Conservation (phyloP, 345 rosid species). For the Eucalyptus viminalis region DNA sequence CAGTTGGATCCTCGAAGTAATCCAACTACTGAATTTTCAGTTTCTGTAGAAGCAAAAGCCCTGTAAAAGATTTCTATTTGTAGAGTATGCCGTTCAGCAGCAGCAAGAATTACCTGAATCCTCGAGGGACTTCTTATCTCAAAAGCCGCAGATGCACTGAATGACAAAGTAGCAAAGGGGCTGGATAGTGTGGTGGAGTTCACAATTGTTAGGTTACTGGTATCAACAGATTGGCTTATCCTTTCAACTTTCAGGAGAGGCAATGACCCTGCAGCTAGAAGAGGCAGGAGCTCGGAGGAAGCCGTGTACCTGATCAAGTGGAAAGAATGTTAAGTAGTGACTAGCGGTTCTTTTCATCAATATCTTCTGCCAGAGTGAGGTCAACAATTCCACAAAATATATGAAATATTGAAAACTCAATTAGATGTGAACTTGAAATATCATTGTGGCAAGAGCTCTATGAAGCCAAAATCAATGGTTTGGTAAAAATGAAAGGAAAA, state of each 20-base stretch:
- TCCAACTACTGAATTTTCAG: not conserved
- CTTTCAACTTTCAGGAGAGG: constrained; percentile 70
- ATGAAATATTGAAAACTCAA: not conserved
- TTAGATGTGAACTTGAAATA: not conserved
- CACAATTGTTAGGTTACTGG: constrained; percentile 36
- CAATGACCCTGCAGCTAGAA: constrained; percentile 58
- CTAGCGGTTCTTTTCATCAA: not conserved
- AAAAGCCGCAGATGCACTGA: constrained; percentile 75
- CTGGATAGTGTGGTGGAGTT: constrained; percentile 58
- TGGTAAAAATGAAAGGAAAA: not conserved
- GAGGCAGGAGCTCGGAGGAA: constrained; percentile 85
- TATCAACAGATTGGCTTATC: constrained; percentile 55
- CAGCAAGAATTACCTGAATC: constrained; percentile 49
- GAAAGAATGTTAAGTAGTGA: not conserved
- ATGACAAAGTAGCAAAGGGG: constrained; percentile 78
- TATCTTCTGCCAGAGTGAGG: not conserved
- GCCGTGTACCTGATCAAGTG: constrained; percentile 64
- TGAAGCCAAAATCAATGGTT: not conserved
- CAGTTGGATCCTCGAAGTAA: not conserved
- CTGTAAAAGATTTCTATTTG: not conserved
- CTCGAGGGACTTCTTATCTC: constrained; percentile 78
- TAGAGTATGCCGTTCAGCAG: not conserved
- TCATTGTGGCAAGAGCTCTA: not conserved
- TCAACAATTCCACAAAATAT: not conserved
- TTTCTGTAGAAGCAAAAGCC: not conserved